Conservation (phyloP, 805 yeast genomes). For the Spathaspora gorwiae region DNA sequence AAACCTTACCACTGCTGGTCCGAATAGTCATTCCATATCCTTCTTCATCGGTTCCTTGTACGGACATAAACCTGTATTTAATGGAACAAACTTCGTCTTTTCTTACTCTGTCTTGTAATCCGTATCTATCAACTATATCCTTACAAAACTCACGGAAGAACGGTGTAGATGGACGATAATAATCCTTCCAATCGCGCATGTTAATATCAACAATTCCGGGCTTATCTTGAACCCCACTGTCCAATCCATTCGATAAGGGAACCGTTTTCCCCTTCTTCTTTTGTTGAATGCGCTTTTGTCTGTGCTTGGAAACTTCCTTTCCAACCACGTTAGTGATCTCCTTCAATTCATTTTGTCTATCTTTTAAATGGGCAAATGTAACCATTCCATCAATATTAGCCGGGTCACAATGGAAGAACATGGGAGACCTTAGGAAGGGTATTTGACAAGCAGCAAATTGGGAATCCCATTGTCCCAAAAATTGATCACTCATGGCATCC, state of each 20-base stretch:
- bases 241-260: constrained; percentile 14
- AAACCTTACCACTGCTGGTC: constrained; percentile 26
- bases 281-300: constrained; percentile 23
- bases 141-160: constrained; percentile 38
- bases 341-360: constrained; percentile 31
- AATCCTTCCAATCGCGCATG: constrained; percentile 42
- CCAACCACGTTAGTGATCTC: constrained; percentile 44
- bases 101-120: constrained; percentile 21
- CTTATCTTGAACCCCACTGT: constrained; percentile 19
- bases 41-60: constrained; percentile 16
- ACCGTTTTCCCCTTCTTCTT: constrained; percentile 12
- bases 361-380: constrained; percentile 30
- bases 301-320: constrained; percentile 40
- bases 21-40: constrained; percentile 30
- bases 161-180: constrained; percentile 39
- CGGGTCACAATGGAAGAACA: constrained; percentile 47
- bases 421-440: constrained; percentile 41
- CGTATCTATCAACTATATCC: constrained; percentile 29
- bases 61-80: constrained; percentile 21
- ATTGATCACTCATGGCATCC: constrained; percentile 28
- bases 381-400: constrained; percentile 40
- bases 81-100: constrained; percentile 31
- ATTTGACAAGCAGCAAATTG: constrained; percentile 40
- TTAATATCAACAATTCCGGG: constrained; percentile 38
- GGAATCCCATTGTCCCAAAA: constrained; percentile 41